phyloP scores from a whole-genome alignment of 768 basidiomycete genomes.

The Hebeloma cylindrosporum region DNA sequence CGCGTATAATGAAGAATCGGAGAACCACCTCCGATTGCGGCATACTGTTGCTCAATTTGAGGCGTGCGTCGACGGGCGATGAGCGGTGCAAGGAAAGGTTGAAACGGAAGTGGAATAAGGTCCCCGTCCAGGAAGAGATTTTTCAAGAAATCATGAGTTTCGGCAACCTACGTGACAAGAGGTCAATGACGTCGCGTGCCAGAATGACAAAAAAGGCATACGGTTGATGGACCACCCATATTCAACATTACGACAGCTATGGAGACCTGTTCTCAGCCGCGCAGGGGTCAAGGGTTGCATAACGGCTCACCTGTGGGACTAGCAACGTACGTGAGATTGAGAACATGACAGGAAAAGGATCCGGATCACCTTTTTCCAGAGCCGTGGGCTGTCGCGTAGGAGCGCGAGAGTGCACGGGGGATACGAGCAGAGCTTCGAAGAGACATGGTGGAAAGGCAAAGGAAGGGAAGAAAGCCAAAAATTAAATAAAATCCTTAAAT shows the following conservation, averaged over 20 bases:
- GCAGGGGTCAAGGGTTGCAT: conserved; percentile 2
- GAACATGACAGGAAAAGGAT: conserved; percentile 6
- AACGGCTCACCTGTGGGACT: conserved; percentile 61
- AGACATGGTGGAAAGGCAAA: conserved; percentile 20
- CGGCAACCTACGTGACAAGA: conserved; percentile 60
- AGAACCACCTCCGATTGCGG: conserved; percentile 93
- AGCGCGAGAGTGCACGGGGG: conserved; percentile 25
- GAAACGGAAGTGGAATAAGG: conserved; percentile 94
- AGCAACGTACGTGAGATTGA: conserved; percentile 15
- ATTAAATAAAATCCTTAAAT: conserved; percentile 9
- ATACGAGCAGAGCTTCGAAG: conserved; percentile 15
- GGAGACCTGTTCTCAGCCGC: conserved; percentile 18
- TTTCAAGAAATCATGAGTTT: conserved; percentile 90
- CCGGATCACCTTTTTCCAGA: conserved; percentile 28
- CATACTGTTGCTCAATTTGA: conserved; percentile 92
- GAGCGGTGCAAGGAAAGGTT: conserved; percentile 79
- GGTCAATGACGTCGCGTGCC: conserved; percentile 8
- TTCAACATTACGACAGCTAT: conserved; percentile 94
- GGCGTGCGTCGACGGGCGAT: conserved; percentile 92
- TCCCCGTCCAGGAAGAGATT: conserved; percentile 91
- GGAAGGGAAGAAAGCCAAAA: conserved; percentile 16
- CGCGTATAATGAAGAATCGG: conserved; percentile 92
- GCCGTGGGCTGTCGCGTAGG: conserved; percentile 20
- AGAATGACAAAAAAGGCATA: conserved; percentile 35
- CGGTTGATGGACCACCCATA: conserved; percentile 97